Evolutionary conservation across 2,329 filamentous ascomycete genomes (phyloP), one percentile per base, ranked within the genome.

Genomic region (Sporothrix protearum): DNA sequence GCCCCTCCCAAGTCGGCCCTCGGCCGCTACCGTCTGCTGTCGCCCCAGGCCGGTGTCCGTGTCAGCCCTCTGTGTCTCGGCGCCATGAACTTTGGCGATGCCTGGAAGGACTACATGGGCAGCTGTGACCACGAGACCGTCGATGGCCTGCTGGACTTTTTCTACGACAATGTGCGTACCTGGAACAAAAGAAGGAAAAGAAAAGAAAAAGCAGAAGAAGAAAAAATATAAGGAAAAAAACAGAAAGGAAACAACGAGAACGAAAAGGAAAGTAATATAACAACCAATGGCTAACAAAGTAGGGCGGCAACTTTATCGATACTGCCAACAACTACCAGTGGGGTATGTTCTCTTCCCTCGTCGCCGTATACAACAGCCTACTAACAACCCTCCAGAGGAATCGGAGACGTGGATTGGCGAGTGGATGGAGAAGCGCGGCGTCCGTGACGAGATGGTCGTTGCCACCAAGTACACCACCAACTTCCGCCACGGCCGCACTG

Each of bases 301-400:
- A 74, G 71, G 73, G 59, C 72, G 91, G 91, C 30, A 93, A 93
- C 80, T 92, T 93, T 79, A 89, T 93, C 76, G 91, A 93, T 78
- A 92, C 89, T 0, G 77, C 89, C 72, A 91, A 88, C 80, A 89
- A 89, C 78, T 92, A 92, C 80, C 89, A 91, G 75, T 80, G 83
- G 70, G 83, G 82, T 74, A 83, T 89, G 78, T 86, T 30, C 14
- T 22, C 22, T 7, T 39, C 19, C 42, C 19, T 28, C n/a, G n/a
- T n/a, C n/a, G n/a, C n/a, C n/a, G 9, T 53, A 30, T 10, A 63
- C 33, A 42, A 63, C 57, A 61, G 6, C 71, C 3, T 36, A 36
- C 33, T 36, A 8, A 36, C 33, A 36, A 36, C 33, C 33, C 33
- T 36, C 8, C 33, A 36, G 33, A 82, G 73, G 84, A 91, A 78